These are phyloP conservation scores for Eimeria nieschulzi DNA, from an alignment of 169 alveolate species.

Conservation along the genomic window DNA sequence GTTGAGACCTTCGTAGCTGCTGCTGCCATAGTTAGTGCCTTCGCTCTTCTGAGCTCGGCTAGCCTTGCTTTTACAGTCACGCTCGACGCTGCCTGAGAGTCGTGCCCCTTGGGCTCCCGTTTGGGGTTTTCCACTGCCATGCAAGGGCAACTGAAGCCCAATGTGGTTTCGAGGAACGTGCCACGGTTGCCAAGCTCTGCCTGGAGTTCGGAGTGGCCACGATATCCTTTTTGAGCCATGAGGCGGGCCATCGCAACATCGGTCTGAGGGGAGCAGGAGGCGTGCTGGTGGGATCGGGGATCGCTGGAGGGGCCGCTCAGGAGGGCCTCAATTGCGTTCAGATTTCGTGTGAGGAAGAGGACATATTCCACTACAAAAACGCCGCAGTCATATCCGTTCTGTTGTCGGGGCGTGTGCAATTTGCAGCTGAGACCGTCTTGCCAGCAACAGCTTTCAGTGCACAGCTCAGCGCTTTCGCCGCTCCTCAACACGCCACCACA, in stretches of 20 bases:
- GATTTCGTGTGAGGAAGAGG: constrained; percentile 35
- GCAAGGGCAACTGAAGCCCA: constrained; percentile 55
- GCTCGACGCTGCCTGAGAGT: neutral
- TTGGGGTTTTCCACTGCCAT: constrained; percentile 25
- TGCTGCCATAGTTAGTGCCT: constrained; percentile 5
- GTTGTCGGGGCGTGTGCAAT: constrained; percentile 61
- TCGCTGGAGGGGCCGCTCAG: constrained; percentile 50
- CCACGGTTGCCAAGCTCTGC: constrained; percentile 28
- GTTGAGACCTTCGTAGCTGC: neutral
- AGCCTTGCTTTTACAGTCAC: constrained; percentile 5
- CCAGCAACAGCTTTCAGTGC: constrained; percentile 73
- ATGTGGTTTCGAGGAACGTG: constrained; percentile 31
- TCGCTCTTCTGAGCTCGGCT: constrained; percentile 11
- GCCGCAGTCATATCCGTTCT: constrained; percentile 75
- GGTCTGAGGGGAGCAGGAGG: neutral
- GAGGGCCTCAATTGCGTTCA: constrained; percentile 42
- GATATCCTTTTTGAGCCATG: neutral
- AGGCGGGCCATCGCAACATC: neutral
- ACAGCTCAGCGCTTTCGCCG: constrained; percentile 46
- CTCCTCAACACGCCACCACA: constrained; percentile 51
- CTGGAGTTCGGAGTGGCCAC: neutral
- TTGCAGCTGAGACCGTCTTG: constrained; percentile 45
- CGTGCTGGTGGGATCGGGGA: constrained; percentile 9
- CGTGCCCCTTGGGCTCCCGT: constrained; percentile 10
- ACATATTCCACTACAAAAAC: constrained; percentile 67